Percentiles rank a stretch among this genome's conserved stretches.
Conservation (phyloP, 2,329 filamentous ascomycete genomes). For the Helotiales sp. region DNA sequence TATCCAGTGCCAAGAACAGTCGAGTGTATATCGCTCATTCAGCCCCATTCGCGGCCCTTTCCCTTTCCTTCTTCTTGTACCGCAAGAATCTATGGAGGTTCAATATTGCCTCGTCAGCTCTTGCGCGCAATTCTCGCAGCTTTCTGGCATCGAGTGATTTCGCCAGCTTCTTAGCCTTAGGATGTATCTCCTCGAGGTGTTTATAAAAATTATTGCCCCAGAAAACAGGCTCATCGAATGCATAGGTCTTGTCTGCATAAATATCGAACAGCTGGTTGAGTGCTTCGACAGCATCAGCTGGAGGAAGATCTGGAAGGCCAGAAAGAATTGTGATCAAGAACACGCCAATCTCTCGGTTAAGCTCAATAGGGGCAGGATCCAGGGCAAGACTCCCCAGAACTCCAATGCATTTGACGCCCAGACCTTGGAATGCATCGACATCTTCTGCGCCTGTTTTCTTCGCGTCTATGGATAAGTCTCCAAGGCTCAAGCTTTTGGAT, state of each 20-base stretch:
- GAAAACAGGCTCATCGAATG: slow-evolving; percentile 63
- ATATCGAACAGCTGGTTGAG: slow-evolving; percentile 68
- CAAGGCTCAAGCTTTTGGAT: slow-evolving; percentile 42
- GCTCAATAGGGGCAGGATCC: slow-evolving; percentile 49
- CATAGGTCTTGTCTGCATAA: slow-evolving; percentile 60
- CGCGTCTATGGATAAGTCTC: slow-evolving; percentile 19
- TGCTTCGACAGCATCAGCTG: slow-evolving; percentile 62
- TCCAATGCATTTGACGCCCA: slow-evolving; percentile 67
- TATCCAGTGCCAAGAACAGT: not conserved
- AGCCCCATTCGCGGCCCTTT: slow-evolving; percentile 18
- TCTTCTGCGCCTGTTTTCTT: slow-evolving; percentile 28
- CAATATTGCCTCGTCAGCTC: slow-evolving; percentile 60
- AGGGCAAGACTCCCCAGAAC: slow-evolving; percentile 64
- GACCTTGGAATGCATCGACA: slow-evolving; percentile 56
- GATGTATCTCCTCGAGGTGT: slow-evolving; percentile 54
- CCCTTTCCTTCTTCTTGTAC: slow-evolving; percentile 53
- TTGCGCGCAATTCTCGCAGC: slow-evolving; percentile 53
- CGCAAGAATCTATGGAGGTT: slow-evolving; percentile 63
- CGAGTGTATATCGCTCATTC: not conserved
- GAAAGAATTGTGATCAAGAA: slow-evolving; percentile 60
- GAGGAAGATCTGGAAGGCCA: slow-evolving; percentile 50
- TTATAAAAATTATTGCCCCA: slow-evolving; percentile 61
- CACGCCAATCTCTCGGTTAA: slow-evolving; percentile 63
- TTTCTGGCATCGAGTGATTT: slow-evolving; percentile 63
- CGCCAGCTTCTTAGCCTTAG: slow-evolving; percentile 55